Percentiles rank a stretch among this genome's conserved stretches.
phyloP scores from a whole-genome alignment of 1,284 basidiomycete species.

The Ustilago trichophora region DNA sequence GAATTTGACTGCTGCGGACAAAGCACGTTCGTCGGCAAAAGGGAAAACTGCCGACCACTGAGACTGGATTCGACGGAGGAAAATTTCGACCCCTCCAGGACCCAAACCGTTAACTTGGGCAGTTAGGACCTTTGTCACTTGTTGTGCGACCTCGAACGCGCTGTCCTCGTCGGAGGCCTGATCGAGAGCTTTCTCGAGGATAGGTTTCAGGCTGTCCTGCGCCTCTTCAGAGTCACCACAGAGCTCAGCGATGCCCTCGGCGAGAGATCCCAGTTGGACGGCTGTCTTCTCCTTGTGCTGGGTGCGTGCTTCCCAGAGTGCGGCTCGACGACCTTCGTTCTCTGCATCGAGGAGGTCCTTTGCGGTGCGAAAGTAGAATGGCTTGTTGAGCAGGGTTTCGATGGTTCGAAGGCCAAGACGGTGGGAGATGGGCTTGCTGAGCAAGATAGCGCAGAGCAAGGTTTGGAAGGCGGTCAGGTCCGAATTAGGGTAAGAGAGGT shows the following conservation, averaged over 20 bases:
- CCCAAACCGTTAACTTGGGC: constrained; percentile 42
- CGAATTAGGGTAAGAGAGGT: constrained; percentile 39
- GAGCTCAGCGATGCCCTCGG: constrained; percentile 26
- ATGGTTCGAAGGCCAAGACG: constrained; percentile 38
- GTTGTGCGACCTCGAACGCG: constrained; percentile 24
- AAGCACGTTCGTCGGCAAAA: constrained; percentile 40
- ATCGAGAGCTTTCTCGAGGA: constrained; percentile 29
- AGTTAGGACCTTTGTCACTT: constrained; percentile 29
- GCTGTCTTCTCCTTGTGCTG: constrained; percentile 57
- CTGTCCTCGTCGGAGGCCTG: constrained; percentile 2
- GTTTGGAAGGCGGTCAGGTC: constrained; percentile 46
- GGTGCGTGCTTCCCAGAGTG: constrained; percentile 48
- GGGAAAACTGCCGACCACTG: constrained; percentile 48
- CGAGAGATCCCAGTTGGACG: constrained; percentile 43
- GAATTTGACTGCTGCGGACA: constrained; percentile 29
- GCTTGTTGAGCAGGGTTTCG: constrained; percentile 47
- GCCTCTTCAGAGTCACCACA: constrained; percentile 11
- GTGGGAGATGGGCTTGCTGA: constrained; percentile 53
- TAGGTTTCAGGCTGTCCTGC: constrained; percentile 12
- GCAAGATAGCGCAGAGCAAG: constrained; percentile 39
- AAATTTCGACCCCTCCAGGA: constrained; percentile 43
- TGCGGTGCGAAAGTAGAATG: constrained; percentile 30
- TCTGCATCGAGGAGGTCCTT: constrained; percentile 39
- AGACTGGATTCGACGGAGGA: constrained; percentile 38
- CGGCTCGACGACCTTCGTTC: constrained; percentile 41